Conservation (phyloP, 2,329 filamentous ascomycete genomes). For the Fusarium drepaniforme region DNA sequence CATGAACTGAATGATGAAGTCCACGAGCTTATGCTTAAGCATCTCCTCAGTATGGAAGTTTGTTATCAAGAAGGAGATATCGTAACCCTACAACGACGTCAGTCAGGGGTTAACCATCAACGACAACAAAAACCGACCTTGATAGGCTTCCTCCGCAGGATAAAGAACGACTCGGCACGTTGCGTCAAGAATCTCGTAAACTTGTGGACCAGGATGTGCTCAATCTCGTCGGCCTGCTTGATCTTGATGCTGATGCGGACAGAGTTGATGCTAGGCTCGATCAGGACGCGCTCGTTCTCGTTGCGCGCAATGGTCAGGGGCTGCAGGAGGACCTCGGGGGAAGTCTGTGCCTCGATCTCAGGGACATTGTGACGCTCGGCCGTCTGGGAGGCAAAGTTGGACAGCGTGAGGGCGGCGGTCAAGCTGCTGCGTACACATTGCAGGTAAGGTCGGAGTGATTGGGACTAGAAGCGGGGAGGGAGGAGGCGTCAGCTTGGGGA, state of each 20-base stretch:
- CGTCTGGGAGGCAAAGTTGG: constrained; percentile 97
- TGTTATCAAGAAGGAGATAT: constrained; percentile 98
- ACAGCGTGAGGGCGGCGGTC: constrained; percentile 87
- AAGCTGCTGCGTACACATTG: constrained; percentile 95
- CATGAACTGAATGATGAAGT: constrained; percentile 99
- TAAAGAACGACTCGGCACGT: constrained; percentile 92
- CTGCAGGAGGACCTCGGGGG: constrained; percentile 93
- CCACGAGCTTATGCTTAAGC: constrained; percentile 98
- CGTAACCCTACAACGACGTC: constrained; percentile 78
- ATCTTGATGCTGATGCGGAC: constrained; percentile 98
- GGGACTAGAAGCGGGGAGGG: constrained; percentile 70
- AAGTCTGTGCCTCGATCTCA: constrained; percentile 93
- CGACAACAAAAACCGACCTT: constrained; percentile 70
- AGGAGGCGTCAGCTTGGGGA: constrained; percentile 34
- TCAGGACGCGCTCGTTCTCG: constrained; percentile 95
- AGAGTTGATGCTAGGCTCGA: constrained; percentile 97
- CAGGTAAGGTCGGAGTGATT: constrained; percentile 96
- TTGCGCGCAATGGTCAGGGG: constrained; percentile 92
- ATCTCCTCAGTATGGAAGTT: constrained; percentile 99
- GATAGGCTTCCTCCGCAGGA: constrained; percentile 93
- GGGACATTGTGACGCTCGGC: constrained; percentile 98
- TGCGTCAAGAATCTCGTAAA: constrained; percentile 93
- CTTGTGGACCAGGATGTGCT: constrained; percentile 97
- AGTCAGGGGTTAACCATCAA: constrained; percentile 26
- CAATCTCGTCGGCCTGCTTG: constrained; percentile 99